Base-by-base conservation (phyloP, 371 early-diverging fungal genomes). In the Blastocladiella emersonii region DNA sequence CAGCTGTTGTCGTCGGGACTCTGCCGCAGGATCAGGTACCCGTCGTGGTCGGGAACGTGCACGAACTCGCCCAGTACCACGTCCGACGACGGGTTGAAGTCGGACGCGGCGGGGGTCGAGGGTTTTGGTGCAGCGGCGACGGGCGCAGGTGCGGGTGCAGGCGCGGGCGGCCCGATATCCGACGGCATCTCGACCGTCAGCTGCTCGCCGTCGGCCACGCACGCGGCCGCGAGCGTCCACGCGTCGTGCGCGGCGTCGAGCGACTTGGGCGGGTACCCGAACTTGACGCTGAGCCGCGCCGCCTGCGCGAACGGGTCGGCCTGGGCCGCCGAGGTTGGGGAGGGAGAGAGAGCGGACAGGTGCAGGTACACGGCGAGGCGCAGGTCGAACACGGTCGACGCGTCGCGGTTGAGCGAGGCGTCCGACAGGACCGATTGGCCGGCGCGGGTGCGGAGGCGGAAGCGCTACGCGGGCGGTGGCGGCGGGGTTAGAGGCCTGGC, bases 1-100 rank as follows among this genome's bases (percentile, higher is more conserved):
- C 85, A 85, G 68, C 72, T 74, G 72, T 85, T 80, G 71, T 85
- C 84, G 66, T 84, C 76, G 17, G 72, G 67, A 64, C 81, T 74
- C 56, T 66, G 65, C 30, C 65, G 41, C 39, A 61, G 34, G 25
- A 63, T n/a, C 51, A 69, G 39, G 49, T n/a, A 36, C n/a, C 43
- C 63, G 25, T 34, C 48, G 37, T 6, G 30, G 21, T 39, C 30
- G n/a, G 64, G 57, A n/a, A 64, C 48, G 37, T 34, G 25, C 34
- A n/a, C 48, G n/a, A 25, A 32, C 10, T 34, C 59, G 32, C 49
- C 64, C 25, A 51, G 13, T 1, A 30, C 53, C 8, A 30, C 45
- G 8, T 57, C 34, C 4, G 34, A 4, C 27, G n/a, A 35, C 1
- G 44, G 25, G 41, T 61, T n/a, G 41, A 30, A 41, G 37, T n/a